phyloP scores from a whole-genome alignment of 371 early-diverging fungal species.

The Mortierella sp. region DNA sequence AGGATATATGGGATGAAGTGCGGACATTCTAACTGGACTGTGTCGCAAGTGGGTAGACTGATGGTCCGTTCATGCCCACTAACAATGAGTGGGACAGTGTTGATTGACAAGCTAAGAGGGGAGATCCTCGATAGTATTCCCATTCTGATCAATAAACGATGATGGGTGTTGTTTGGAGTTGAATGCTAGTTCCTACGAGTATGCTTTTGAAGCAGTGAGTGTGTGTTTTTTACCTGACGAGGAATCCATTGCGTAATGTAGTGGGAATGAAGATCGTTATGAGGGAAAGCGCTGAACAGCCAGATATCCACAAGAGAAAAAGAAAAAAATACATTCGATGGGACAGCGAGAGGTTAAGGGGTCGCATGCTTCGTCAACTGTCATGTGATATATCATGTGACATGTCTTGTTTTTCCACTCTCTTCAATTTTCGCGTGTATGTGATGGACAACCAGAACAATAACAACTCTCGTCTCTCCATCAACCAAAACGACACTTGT shows the following conservation, averaged over 20 bases:
- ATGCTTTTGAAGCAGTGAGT: neutral
- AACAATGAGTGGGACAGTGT: neutral
- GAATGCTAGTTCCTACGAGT: too few relatives aligned
- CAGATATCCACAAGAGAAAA: neutral
- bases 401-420: too few relatives aligned
- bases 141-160: neutral
- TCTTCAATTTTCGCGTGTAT: too few relatives aligned
- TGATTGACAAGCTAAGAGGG: neutral
- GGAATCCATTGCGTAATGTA: slow-evolving; percentile 1
- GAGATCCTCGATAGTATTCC: neutral
- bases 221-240: slow-evolving; percentile 5
- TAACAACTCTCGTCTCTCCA: too few relatives aligned
- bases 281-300: neutral
- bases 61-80: slow-evolving; percentile 3
- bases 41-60: neutral
- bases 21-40: neutral
- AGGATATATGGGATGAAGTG: neutral
- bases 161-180: too few relatives aligned
- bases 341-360: too few relatives aligned
- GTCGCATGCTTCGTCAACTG: too few relatives aligned
- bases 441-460: too few relatives aligned
- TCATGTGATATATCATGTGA: too few relatives aligned
- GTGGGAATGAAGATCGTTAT: neutral
- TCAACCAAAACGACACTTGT: neutral
- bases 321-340: neutral